Base-by-base conservation (phyloP, 1,284 basidiomycete genomes). In the Ustilago hordei region DNA sequence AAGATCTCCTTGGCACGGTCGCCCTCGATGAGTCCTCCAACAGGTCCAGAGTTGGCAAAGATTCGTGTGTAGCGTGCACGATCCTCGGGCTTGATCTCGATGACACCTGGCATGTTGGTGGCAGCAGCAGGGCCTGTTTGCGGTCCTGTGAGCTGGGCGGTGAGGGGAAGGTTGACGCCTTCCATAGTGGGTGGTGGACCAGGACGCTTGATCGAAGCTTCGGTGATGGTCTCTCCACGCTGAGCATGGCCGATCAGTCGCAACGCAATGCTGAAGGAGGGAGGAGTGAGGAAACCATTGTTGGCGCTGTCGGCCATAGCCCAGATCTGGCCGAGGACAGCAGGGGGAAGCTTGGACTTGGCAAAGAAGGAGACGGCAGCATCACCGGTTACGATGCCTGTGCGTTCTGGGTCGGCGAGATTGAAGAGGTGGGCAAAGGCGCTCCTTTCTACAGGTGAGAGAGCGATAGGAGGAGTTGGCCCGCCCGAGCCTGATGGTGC, bases 241-340 rank as follows among this genome's bases (percentile, higher is more conserved):
- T 99, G 97, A 3, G 95, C 92, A 89, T 94, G 94, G 2, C 93
- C 95, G 78, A 99, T 95, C 52, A 99, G 89, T 62, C 97, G 90
- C 32, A 97, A 89, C 9, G 94, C 95, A 70, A 93, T 93, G 91
- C 84, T 95, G 93, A 85, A 86, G 8, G 78, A 64, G 15, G 79
- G 78, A 3, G 81, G 76, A 4, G 80, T 82, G 64, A 99, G 78
- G 64, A 84, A 85, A 23, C 84, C 84, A 53, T 85, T 85, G 76
- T 85, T 85, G 41, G 67, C 92, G 58, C 92, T 92, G 88, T 99
- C 97, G 47, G 95, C 92, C 69, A 98, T 88, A 61, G 89, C 90
- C 96, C 97, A 99, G 80, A 99, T 92, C 88, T 97, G 93, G 48
- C 95, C 95, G 67, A 99, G 91, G 31, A 67, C 60, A 7, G 83